phyloP scores from a whole-genome alignment of 192 early-diverging fungal genomes.

The Mortierella hygrophila region DNA sequence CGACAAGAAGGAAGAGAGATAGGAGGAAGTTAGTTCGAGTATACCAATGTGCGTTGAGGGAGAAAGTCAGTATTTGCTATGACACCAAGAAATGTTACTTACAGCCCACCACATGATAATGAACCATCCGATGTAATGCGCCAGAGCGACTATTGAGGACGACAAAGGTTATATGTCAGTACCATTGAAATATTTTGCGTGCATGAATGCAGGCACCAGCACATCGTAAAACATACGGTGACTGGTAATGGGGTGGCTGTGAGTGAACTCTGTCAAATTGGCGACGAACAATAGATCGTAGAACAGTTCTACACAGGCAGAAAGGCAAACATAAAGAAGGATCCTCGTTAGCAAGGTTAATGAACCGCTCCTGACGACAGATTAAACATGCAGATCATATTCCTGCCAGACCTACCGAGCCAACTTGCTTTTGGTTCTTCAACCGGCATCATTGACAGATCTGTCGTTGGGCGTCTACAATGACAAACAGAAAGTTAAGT shows the following conservation, averaged over 20 bases:
- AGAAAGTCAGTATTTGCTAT: no score
- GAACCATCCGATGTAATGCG: conserved; percentile 62
- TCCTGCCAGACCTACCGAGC: conserved; percentile 18
- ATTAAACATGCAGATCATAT: background rate
- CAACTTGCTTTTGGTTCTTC: conserved; percentile 49
- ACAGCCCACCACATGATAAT: conserved; percentile 65
- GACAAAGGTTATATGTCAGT: background rate
- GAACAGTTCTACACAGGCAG: conserved; percentile 56
- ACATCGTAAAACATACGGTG: conserved; percentile 6
- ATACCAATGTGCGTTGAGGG: background rate
- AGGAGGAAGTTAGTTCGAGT: background rate
- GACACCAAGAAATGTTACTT: background rate
- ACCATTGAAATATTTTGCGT: background rate
- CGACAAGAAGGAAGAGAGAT: background rate
- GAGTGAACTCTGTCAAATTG: conserved; percentile 62
- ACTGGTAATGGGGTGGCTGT: conserved; percentile 60
- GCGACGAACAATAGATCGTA: conserved; percentile 67
- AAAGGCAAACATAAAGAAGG: background rate
- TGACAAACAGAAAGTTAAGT: background rate
- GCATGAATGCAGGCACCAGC: background rate
- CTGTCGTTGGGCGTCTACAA: conserved; percentile 37
- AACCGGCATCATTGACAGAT: conserved; percentile 30
- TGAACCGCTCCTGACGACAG: background rate
- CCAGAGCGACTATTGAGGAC: conserved; percentile 35
- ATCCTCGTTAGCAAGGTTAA: background rate